Evolutionary conservation across 2,329 filamentous ascomycete species (phyloP).

Genomic region (Beauveria sp.): DNA sequence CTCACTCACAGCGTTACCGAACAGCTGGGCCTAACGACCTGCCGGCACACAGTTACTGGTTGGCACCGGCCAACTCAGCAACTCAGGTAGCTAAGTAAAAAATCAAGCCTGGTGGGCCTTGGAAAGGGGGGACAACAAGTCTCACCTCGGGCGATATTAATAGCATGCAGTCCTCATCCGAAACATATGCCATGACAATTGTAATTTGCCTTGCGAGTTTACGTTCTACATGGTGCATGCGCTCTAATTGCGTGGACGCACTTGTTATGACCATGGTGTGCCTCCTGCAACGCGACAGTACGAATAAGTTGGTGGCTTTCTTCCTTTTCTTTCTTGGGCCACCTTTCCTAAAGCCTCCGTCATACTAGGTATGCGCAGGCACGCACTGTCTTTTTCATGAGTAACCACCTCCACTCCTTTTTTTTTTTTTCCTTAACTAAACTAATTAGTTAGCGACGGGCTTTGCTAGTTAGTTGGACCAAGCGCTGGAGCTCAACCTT

Average conservation of each 20-base stretch:
- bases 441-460: not conserved
- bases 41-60: not conserved
- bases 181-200: slow-evolving; percentile 10
- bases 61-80: not conserved
- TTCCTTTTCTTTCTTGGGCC: not conserved
- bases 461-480: not conserved
- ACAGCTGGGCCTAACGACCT: not conserved
- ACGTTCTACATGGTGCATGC: not conserved
- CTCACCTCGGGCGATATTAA: slow-evolving; percentile 12
- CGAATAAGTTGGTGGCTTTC: not conserved
- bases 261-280: not conserved
- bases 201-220: slow-evolving; percentile 5
- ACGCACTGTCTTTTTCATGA: not conserved
- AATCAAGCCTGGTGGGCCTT: slow-evolving; percentile 1
- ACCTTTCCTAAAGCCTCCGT: not conserved
- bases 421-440: not conserved
- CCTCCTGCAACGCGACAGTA: not conserved
- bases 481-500: slow-evolving; percentile 2
- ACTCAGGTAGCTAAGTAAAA: not conserved
- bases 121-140: slow-evolving; percentile 5
- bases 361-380: not conserved
- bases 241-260: slow-evolving; percentile 13
- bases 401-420: not conserved
- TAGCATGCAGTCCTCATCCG: slow-evolving; percentile 10
- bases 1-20: not conserved